phyloP scores from a whole-genome alignment of 2,329 filamentous ascomycete genomes.

The Dendryphion nanum region DNA sequence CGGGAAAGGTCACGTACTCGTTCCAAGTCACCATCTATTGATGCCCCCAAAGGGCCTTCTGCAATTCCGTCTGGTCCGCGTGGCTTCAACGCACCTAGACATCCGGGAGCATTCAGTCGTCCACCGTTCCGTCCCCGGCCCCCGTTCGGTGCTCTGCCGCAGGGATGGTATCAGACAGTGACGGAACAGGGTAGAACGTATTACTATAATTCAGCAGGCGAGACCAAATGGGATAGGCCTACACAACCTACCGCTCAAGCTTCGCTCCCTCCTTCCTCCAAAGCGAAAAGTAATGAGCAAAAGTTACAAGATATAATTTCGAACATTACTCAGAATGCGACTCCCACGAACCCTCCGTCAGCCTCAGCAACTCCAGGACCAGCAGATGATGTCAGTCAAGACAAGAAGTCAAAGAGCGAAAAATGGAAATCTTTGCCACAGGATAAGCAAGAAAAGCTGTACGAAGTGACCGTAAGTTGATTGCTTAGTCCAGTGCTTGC shows the following conservation, averaged over 20 bases:
- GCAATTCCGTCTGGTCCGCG: conserved; percentile 49
- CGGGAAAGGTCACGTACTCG: conserved; percentile 50
- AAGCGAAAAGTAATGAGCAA: conserved; percentile 70
- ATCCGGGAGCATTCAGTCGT: conserved; percentile 50
- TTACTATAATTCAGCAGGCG: conserved; percentile 74
- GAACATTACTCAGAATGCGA: conserved; percentile 71
- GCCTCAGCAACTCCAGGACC: conserved; percentile 66
- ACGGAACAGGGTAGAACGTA: conserved; percentile 67
- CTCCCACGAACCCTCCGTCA: conserved; percentile 49
- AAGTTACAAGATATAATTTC: conserved; percentile 73
- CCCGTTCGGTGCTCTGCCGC: conserved; percentile 61
- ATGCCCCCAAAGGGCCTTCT: conserved; percentile 39
- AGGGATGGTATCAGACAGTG: conserved; percentile 80
- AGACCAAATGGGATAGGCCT: conserved; percentile 79
- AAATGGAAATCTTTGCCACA: conserved; percentile 68
- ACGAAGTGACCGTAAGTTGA: conserved; percentile 80
- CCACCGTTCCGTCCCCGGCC: conserved; percentile 52
- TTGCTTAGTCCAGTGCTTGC: too few relatives aligned
- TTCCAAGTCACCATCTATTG: conserved; percentile 45
- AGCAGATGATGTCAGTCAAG: conserved; percentile 53
- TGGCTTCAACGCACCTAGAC: conserved; percentile 57
- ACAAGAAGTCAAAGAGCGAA: conserved; percentile 54
- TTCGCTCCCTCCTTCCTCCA: conserved; percentile 59
- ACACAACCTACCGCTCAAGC: conserved; percentile 61
- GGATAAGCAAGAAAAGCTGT: conserved; percentile 93